Evolutionary conservation across 1,139 yeast species (phyloP).

Genomic region (Torulaspora globosa): DNA sequence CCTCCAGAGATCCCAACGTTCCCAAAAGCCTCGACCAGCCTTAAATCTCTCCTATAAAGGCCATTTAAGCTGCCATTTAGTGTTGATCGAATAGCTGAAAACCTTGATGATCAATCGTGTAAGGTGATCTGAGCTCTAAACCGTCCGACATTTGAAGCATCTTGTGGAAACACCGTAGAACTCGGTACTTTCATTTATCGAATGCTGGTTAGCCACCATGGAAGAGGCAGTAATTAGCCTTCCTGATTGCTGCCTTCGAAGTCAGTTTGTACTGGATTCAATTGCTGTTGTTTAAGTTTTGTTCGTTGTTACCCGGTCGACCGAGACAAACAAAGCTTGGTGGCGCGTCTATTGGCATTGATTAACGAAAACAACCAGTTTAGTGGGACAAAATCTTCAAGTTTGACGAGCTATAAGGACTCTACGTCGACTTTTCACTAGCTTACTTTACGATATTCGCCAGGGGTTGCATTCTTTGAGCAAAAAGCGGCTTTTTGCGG

Average conservation of each 20-base stretch:
- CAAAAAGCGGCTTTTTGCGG: background rate
- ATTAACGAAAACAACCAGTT: constrained; percentile 2
- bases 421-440: background rate
- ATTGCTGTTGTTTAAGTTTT: too few relatives aligned
- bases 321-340: background rate
- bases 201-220: too few relatives aligned
- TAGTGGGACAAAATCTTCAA: background rate
- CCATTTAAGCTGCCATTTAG: background rate
- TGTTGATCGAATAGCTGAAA: background rate
- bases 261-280: too few relatives aligned
- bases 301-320: background rate
- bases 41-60: background rate
- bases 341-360: background rate
- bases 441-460: background rate
- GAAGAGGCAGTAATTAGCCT: too few relatives aligned
- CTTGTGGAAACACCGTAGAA: background rate
- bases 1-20: background rate
- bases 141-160: background rate
- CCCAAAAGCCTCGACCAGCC: background rate
- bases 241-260: too few relatives aligned
- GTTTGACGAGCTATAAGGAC: background rate
- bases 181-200: background rate
- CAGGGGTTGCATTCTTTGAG: background rate
- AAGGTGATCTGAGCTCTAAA: background rate
- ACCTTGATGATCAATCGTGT: background rate